Percentiles rank a stretch among this genome's conserved stretches.
Conservation (phyloP, 2,329 filamentous ascomycete species). For the Trichoderma oligosporum region DNA sequence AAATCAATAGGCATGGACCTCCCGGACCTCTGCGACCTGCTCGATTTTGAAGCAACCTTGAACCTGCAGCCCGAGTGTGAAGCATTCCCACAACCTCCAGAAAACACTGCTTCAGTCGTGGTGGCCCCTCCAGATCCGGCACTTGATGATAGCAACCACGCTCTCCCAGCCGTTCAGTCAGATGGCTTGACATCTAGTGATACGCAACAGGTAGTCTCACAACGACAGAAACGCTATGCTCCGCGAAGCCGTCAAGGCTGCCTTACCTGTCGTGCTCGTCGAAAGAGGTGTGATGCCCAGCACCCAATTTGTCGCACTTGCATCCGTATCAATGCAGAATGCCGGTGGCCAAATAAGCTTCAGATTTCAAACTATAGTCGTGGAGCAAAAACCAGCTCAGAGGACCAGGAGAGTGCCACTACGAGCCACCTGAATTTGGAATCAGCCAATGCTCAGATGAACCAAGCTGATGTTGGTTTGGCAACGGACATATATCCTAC, state of each 20-base stretch:
- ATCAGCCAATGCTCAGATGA: not conserved
- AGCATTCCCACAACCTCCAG: not conserved
- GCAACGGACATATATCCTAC: not conserved
- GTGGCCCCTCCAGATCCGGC: too few relatives aligned
- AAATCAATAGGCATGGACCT: too few relatives aligned
- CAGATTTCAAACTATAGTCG: not conserved
- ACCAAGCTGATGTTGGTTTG: not conserved
- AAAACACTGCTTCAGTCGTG: too few relatives aligned
- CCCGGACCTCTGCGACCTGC: not conserved
- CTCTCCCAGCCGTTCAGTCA: too few relatives aligned
- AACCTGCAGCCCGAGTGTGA: not conserved
- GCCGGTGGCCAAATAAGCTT: not conserved
- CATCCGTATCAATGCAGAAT: not conserved
- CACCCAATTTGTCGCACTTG: not conserved
- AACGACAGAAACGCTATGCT: not conserved
- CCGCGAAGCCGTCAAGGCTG: not conserved
- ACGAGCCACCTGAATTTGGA: not conserved
- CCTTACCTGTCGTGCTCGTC: not conserved
- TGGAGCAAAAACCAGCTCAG: not conserved
- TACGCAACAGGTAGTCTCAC: too few relatives aligned
- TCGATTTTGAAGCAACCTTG: not conserved
- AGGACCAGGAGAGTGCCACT: too few relatives aligned
- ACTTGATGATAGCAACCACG: too few relatives aligned
- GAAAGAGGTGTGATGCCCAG: not conserved
- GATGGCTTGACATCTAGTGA: too few relatives aligned